These are phyloP conservation scores for Ananas comosus DNA, from an alignment of 176 grass and related monocot species.

Conservation along the genomic window DNA sequence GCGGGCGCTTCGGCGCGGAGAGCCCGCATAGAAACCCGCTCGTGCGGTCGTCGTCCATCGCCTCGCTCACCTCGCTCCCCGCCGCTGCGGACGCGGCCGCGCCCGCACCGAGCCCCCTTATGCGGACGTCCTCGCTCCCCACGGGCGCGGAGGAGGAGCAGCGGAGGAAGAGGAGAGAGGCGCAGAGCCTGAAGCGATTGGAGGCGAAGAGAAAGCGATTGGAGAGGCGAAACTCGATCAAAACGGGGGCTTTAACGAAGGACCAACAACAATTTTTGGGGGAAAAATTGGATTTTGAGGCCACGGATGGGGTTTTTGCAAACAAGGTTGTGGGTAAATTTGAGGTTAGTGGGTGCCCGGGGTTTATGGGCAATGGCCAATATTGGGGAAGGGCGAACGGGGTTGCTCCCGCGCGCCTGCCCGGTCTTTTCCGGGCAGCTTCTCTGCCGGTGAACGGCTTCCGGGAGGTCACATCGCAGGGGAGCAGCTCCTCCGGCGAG, in stretches of 20 bases:
- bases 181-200: constrained; percentile 63
- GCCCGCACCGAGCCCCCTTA: constrained; percentile 21
- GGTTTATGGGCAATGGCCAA: neutral
- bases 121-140: constrained; percentile 71
- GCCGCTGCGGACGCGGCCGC: constrained; percentile 21
- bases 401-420: neutral
- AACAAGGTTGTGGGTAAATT: neutral
- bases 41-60: constrained; percentile 55
- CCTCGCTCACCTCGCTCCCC: constrained; percentile 38
- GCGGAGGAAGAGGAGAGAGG: constrained; percentile 42
- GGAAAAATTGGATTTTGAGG: constrained; percentile 7
- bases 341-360: neutral
- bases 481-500: constrained; percentile 23
- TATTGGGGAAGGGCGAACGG: neutral
- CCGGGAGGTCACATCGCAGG: constrained; percentile 28
- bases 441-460: constrained; percentile 12
- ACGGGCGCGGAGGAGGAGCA: constrained; percentile 52
- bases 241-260: neutral
- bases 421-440: neutral
- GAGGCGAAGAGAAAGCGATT: constrained; percentile 85
- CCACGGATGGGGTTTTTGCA: neutral
- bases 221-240: constrained; percentile 71
- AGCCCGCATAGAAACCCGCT: constrained; percentile 41
- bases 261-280: constrained; percentile 4
- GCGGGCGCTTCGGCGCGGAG: constrained; percentile 62